Conservation (phyloP, 1,284 basidiomycete genomes). For the Trametes versicolor region DNA sequence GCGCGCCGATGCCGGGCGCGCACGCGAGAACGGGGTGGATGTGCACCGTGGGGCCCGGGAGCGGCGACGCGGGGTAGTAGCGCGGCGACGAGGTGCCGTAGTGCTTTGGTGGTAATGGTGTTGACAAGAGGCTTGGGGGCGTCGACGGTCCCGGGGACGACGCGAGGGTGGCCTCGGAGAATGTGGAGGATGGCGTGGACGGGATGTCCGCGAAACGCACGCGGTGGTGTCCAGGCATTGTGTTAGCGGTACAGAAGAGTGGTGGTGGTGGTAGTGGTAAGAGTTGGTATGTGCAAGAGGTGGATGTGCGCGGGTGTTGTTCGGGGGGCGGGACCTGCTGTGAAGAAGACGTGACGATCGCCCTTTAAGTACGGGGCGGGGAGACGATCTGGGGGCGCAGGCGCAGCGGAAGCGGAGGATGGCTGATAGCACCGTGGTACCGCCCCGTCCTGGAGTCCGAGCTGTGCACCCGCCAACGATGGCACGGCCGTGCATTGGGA, state of each 20-base stretch:
- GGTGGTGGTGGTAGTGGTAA: constrained; percentile 11
- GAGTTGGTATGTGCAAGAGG: not conserved
- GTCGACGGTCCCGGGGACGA: constrained; percentile 30
- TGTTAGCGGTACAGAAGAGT: not conserved
- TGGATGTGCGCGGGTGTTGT: not conserved
- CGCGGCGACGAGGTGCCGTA: constrained; percentile 6
- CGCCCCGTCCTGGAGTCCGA: constrained; percentile 16
- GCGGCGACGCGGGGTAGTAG: constrained; percentile 6
- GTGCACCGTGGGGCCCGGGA: constrained; percentile 7
- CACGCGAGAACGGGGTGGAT: constrained; percentile 27
- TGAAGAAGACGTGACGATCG: constrained; percentile 21
- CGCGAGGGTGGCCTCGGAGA: constrained; percentile 28
- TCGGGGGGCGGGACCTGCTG: constrained; percentile 12
- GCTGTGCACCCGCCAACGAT: constrained; percentile 15
- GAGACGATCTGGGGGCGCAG: constrained; percentile 19
- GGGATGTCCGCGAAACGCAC: constrained; percentile 33
- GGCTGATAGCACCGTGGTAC: not conserved
- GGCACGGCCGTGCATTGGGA: constrained; percentile 1
- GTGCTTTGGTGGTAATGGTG: constrained; percentile 18
- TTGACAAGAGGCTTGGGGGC: constrained; percentile 18
- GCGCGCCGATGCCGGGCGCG: constrained; percentile 18
- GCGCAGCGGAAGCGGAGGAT: constrained; percentile 13
- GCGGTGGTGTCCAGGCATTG: constrained; percentile 33
- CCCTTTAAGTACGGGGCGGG: constrained; percentile 16
- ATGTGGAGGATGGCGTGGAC: constrained; percentile 31